Base-by-base conservation (phyloP, 2,329 filamentous ascomycete genomes). In the Aureobasidium sp. region DNA sequence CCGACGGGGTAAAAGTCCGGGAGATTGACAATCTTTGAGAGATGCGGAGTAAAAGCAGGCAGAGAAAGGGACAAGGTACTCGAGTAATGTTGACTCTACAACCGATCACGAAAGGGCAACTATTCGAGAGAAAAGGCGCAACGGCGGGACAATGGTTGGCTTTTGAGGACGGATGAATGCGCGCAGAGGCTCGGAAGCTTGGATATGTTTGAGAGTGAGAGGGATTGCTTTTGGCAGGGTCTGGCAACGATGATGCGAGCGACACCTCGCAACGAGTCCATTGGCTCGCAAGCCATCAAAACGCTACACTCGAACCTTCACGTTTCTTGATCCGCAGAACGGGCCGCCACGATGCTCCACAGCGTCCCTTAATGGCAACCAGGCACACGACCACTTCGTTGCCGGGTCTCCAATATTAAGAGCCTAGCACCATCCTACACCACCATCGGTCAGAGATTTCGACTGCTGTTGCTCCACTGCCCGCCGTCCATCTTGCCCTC, bases 61-160 rank as follows among this genome's bases (percentile, higher is more conserved):
- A 46, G 20, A 8, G n/a, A 39, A 26, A 3, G 2, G 20, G 13
- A 55, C 51, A 42, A 55, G 20, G 23, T 37, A 37, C 34, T 37
- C 13, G 34, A 37, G 34, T 37, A 29, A 55, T 15, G 46, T n/a
- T 61, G 44, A 47, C 44, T 29, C 10, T 17, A 13, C 34, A 15
- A 15, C 39, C 47, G n/a, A 46, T 29, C 20, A 50, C 51, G 53
- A 15, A 20, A 60, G 46, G 37, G 26, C 36, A 44, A 37, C 20
- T 57, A 46, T 50, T 20, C 20, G 36, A 29, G 42, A 36, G 13
- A 37, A 32, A 20, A 29, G 55, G 42, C 55, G 55, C 42, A 63
- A 63, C 39, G 37, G 47, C 46, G 53, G 39, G 34, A 42, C 37
- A 46, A 63, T 63, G 32, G 61, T n/a, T 36, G 39, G 37, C 23